A percentile compares a stretch with the other conserved stretches of the same genome.
Conservation (phyloP, 139 green algal genomes). For the Chlorella ohadii region DNA sequence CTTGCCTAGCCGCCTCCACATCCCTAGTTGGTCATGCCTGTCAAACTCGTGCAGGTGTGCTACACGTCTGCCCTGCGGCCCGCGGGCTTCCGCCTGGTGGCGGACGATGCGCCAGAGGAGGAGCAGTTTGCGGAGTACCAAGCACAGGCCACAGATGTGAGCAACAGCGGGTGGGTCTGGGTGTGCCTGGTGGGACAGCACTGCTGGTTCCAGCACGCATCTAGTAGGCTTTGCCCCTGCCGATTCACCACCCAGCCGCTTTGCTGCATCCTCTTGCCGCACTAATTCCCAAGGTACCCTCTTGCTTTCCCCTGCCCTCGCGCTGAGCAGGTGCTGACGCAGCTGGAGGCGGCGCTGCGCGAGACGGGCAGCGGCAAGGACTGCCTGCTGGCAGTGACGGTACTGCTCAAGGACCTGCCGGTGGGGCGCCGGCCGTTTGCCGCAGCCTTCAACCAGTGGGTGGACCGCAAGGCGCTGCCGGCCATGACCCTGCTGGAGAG, state of each 20-base stretch:
- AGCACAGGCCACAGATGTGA: not conserved
- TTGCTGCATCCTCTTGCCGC: no score
- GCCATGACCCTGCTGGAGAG: not conserved
- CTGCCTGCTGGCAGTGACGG: constrained; percentile 11
- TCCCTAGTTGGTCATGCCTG: no score
- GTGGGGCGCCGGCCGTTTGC: not conserved
- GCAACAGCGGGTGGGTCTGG: no score
- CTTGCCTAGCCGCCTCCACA: no score
- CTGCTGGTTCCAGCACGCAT: no score
- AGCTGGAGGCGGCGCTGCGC: constrained; percentile 1
- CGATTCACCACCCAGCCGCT: no score
- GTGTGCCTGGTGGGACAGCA: no score
- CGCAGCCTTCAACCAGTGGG: constrained; percentile 21
- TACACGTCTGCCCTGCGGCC: not conserved
- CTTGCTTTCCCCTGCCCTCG: no score
- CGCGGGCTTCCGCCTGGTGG: not conserved
- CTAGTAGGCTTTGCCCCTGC: no score
- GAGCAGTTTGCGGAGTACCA: not conserved
- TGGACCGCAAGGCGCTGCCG: not conserved
- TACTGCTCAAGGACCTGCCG: constrained; percentile 25
- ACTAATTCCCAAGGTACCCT: no score
- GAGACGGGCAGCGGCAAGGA: not conserved
- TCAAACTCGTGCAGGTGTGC: not conserved
- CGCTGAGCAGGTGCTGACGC: constrained; percentile 5
- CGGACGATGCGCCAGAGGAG: not conserved